A percentile compares a stretch with the other conserved stretches of the same genome.
These are phyloP conservation scores for Pelargonium australe DNA, from an alignment of 441 rosid genomes.

Conservation along the genomic window DNA sequence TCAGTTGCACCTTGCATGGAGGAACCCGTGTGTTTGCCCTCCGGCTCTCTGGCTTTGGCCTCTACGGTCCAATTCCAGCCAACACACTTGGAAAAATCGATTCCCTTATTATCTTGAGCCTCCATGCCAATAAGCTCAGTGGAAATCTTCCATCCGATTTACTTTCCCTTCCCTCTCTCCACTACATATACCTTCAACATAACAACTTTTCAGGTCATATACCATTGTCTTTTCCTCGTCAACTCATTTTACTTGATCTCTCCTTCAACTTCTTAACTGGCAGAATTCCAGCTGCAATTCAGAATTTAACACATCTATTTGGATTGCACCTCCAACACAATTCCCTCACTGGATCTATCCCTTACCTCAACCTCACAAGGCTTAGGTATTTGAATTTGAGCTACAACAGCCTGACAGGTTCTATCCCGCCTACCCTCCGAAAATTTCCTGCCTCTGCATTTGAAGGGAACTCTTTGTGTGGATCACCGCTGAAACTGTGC, in stretches of 20 bases:
- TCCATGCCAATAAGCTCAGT: conserved; percentile 46
- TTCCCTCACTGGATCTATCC: conserved; percentile 51
- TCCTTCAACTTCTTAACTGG: conserved; percentile 54
- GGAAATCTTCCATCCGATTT: conserved; percentile 54
- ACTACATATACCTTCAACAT: conserved; percentile 45
- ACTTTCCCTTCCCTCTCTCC: conserved; percentile 54
- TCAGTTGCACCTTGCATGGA: conserved; percentile 42
- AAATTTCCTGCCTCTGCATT: conserved; percentile 50
- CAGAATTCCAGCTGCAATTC: conserved; percentile 38
- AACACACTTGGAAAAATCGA: conserved; percentile 58
- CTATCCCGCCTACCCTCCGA: conserved; percentile 47
- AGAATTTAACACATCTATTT: conserved; percentile 44
- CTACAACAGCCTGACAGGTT: conserved; percentile 51
- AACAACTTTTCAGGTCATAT: conserved; percentile 60
- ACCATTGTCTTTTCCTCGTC: conserved; percentile 39
- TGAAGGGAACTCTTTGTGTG: conserved; percentile 55
- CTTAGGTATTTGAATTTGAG: conserved; percentile 53
- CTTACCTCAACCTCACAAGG: conserved; percentile 38
- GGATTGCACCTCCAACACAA: conserved; percentile 49
- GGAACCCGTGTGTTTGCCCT: conserved; percentile 39
- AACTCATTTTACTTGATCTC: conserved; percentile 51
- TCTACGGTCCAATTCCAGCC: conserved; percentile 53
- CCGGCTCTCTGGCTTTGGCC: conserved; percentile 60
- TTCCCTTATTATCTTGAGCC: conserved; percentile 54
- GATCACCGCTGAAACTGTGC: conserved; percentile 52